A percentile compares a stretch with the other conserved stretches of the same genome.
Conservation (phyloP, 176 grass and related monocot genomes). For the Oryza coarctata region DNA sequence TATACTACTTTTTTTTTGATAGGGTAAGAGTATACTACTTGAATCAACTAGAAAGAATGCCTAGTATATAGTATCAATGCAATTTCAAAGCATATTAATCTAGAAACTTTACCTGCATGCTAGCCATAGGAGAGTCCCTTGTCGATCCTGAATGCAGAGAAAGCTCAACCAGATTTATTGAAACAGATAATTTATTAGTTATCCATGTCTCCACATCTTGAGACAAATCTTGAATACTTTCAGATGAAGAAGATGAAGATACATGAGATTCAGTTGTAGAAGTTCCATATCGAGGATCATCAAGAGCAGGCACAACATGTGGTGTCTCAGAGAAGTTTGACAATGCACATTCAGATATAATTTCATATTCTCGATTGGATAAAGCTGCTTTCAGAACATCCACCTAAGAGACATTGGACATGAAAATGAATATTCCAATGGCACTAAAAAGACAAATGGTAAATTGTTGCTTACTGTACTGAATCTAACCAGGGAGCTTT, state of each 20-base stretch:
- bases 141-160: constrained; percentile 77
- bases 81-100: constrained; percentile 15
- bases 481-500: constrained; percentile 12
- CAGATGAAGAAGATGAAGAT: constrained; percentile 52
- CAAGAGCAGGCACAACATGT: constrained; percentile 64
- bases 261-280: constrained; percentile 43
- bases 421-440: constrained; percentile 25
- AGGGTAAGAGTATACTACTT: neutral
- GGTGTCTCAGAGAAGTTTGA: constrained; percentile 93
- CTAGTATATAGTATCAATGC: constrained; percentile 26
- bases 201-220: constrained; percentile 62
- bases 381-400: constrained; percentile 88
- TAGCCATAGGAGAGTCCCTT: constrained; percentile 89
- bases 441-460: neutral
- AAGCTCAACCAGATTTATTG: constrained; percentile 85
- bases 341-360: constrained; percentile 82
- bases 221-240: constrained; percentile 43
- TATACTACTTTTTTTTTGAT: too few species aligned
- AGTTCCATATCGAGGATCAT: constrained; percentile 45
- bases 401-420: constrained; percentile 45
- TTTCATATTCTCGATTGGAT: constrained; percentile 91
- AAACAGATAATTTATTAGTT: constrained; percentile 67
- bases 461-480: neutral
- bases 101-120: constrained; percentile 58
- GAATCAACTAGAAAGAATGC: constrained; percentile 15